Evolutionary conservation across 2,329 filamentous ascomycete genomes (phyloP), one percentile per base, ranked within the genome.

Genomic region (Samsoniella hepiali): DNA sequence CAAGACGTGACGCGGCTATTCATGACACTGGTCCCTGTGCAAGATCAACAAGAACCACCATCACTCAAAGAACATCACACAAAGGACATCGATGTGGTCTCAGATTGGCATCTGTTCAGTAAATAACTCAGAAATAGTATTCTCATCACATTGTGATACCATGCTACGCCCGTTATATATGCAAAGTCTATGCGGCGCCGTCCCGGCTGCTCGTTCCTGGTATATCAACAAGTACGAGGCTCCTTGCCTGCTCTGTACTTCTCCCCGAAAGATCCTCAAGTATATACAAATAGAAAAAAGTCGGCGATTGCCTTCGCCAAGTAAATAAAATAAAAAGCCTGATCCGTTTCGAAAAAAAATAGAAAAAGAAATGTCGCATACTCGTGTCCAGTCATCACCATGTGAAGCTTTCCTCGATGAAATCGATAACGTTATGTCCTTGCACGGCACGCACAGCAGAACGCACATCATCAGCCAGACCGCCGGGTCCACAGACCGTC

Each of bases 341-440:
- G 10, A 27, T 62, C 32, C 40, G 40, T 31, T 47, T 53, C 32
- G 29, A 61, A 62, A 36, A 61, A 62, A n/a, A 65, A 60, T 54
- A 65, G 58, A 58, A 56, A 47, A 34, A 29, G 62, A 40, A 6
- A 34, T 45, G 42, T 27, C 53, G 53, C 53, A 5, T 42, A 27
- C 22, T 56, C 15, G 32, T 38, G 49, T 44, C 8, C 9, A 50
- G 32, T 38, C 31, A 45, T 75, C 73, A 87, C 84, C 84, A 87
- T 1, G 86, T 88, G 70, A 94, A 94, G 66, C 85, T 88, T 77
- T 94, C 91, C 75, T 93, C 90, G 11, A 90, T 79, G 70, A 91
- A 91, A 72, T 93, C 89, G 17, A 93, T 80, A 49, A 88, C 86
- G 2, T 79, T 85, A 27, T 82, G 77, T 64, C 88, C 84, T 72